A percentile compares a stretch with the other conserved stretches of the same genome.
Conservation (phyloP, 768 basidiomycete genomes). For the Agrocybe praecox region DNA sequence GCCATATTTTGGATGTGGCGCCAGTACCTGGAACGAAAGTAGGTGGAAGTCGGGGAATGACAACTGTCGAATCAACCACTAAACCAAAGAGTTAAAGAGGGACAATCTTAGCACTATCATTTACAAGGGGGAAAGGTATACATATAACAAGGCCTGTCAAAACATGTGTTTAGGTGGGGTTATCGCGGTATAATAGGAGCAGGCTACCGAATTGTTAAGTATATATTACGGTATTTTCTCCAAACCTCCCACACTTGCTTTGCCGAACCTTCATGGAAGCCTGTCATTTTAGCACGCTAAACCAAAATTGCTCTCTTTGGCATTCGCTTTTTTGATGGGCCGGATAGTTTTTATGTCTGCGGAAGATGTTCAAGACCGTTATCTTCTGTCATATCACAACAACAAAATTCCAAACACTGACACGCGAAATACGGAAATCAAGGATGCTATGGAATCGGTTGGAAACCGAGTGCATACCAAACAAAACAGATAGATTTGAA, state of each 20-base stretch:
- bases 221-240: not conserved
- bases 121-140: not conserved
- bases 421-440: not conserved
- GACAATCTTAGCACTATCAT: not conserved
- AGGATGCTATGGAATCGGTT: too few relatives aligned
- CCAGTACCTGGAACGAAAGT: not conserved
- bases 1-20: not conserved
- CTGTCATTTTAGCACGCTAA: not conserved
- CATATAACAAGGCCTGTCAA: not conserved
- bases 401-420: not conserved
- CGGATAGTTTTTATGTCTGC: conserved; percentile 5
- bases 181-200: conserved; percentile 5
- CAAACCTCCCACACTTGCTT: not conserved
- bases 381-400: too few relatives aligned
- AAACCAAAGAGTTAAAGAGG: not conserved
- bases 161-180: not conserved
- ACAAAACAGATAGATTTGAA: too few relatives aligned
- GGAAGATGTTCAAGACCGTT: not conserved
- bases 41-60: not conserved
- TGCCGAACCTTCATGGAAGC: conserved; percentile 1
- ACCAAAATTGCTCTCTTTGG: conserved; percentile 12
- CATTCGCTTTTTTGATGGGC: conserved; percentile 13
- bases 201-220: not conserved
- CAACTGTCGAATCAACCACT: not conserved
- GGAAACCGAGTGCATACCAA: too few relatives aligned